Percentiles rank a stretch among this genome's conserved stretches.
Conservation (phyloP, 2,329 filamentous ascomycete species). For the Tolypocladium tundrense region DNA sequence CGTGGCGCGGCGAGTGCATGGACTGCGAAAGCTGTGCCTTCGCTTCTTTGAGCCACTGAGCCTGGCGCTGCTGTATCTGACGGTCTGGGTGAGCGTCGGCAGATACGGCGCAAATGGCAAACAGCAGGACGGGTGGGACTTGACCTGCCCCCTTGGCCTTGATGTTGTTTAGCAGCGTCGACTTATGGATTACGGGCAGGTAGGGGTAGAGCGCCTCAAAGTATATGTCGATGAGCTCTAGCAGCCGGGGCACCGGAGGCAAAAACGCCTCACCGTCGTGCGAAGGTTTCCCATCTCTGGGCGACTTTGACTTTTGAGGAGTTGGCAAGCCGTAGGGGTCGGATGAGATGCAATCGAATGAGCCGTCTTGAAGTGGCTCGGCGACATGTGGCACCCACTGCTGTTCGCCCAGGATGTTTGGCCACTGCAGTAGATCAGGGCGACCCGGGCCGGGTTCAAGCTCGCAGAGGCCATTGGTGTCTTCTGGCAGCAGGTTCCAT, state of each 20-base stretch:
- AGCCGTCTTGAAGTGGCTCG: background rate
- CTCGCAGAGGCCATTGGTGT: background rate
- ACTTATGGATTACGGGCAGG: conserved; percentile 11
- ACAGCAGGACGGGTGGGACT: conserved; percentile 4
- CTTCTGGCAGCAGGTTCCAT: background rate
- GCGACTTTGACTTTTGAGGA: background rate
- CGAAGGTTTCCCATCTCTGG: background rate
- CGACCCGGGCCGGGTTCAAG: background rate
- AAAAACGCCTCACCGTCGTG: background rate
- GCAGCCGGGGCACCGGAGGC: conserved; percentile 4
- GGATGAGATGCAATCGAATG: background rate
- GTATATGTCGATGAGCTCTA: conserved; percentile 11
- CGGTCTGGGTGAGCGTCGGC: conserved; percentile 10
- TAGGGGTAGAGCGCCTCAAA: conserved; percentile 11
- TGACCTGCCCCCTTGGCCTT: background rate
- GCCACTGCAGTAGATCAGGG: background rate
- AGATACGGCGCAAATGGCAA: conserved; percentile 10
- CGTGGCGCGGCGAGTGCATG: conserved; percentile 6
- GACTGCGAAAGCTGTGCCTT: conserved; percentile 7
- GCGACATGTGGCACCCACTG: background rate
- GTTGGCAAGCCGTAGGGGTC: background rate
- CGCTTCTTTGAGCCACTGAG: conserved; percentile 10
- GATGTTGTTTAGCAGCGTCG: background rate
- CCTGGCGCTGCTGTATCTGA: conserved; percentile 8
- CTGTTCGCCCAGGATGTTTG: background rate